Base-by-base conservation (phyloP, 805 yeast species). In the Zygoascus ofunaensis region DNA sequence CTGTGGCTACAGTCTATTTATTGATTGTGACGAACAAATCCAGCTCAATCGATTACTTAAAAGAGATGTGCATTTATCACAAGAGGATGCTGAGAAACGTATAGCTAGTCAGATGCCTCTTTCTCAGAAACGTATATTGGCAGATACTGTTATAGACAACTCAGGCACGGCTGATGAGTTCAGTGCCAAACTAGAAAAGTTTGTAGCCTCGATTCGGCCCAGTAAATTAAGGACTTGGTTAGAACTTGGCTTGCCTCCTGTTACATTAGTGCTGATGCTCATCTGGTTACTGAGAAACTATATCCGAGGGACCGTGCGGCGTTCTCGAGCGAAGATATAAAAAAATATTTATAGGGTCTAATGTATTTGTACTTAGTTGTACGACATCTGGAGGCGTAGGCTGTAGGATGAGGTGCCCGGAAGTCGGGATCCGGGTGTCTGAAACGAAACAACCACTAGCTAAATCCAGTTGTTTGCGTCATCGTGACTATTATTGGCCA, bases 31-130 rank as follows among this genome's bases (percentile, higher is more conserved):
- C 10, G 65, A 65, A 18, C 72, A 73, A 1, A 46, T 62, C 1
- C 97, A 92, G 59, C 50, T 82, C 33, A 64, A 71, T 49, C 69
- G 98, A 46, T 69, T 92, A 34, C 56, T 72, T 48, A 53, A 52
- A 1, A 70, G 99, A 52, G 87, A 92, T 56, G 75, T 82, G 0
- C 80, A 78, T 23, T 62, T 90, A 50, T 58, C 77, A 2, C 59
- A 55, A 26, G 77, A 76, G 14, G 95, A 89, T 46, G 90, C 90
- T 1, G 56, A 66, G 5, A 73, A 80, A 47, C 70, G 97, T 45
- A 83, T 92, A 23, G 68, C 68, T 5, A 74, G 86, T 41, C 99
- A 92, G 60, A 79, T 87, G 82, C 58, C 80, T 2, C 72, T 74
- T 40, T 73, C 68, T 10, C 77, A 70, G 37, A 78, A 86, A 51